phyloP scores from a whole-genome alignment of 2,329 filamentous ascomycete genomes.

The Penicillium verrucosum region DNA sequence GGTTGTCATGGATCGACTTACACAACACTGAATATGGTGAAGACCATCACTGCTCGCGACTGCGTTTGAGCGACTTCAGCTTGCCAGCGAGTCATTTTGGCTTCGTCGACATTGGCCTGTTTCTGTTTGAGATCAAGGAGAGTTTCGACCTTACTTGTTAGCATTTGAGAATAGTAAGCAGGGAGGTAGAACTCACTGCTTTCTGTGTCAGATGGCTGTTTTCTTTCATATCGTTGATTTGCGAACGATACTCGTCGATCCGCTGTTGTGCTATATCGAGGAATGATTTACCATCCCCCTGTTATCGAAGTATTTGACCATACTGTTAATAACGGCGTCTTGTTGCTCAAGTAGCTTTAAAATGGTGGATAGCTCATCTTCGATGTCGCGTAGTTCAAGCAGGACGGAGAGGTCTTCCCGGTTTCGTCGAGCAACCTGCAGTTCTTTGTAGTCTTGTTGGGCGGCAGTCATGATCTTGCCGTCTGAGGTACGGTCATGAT shows the following conservation, averaged over 20 bases:
- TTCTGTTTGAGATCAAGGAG: slow-evolving; percentile 65
- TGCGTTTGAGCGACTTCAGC: slow-evolving; percentile 62
- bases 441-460: slow-evolving; percentile 44
- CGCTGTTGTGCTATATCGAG: slow-evolving; percentile 53
- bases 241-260: slow-evolving; percentile 55
- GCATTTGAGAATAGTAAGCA: neutral
- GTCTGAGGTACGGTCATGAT: slow-evolving; percentile 29
- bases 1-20: slow-evolving; percentile 14
- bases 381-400: slow-evolving; percentile 61
- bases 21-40: slow-evolving; percentile 62
- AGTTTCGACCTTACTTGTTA: slow-evolving; percentile 54
- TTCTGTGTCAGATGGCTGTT: slow-evolving; percentile 58
- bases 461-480: slow-evolving; percentile 32
- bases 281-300: slow-evolving; percentile 47
- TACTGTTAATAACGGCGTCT: slow-evolving; percentile 46
- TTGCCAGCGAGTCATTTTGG: slow-evolving; percentile 60
- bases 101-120: slow-evolving; percentile 64
- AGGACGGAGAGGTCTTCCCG: slow-evolving; percentile 62
- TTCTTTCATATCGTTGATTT: slow-evolving; percentile 56
- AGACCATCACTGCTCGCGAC: slow-evolving; percentile 59
- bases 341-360: slow-evolving; percentile 58
- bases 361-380: slow-evolving; percentile 61
- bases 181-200: slow-evolving; percentile 43
- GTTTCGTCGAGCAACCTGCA: slow-evolving; percentile 55
- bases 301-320: slow-evolving; percentile 33